Evolutionary conservation across 768 basidiomycete species (phyloP).

Genomic region (Sporobolomyces roseus): DNA sequence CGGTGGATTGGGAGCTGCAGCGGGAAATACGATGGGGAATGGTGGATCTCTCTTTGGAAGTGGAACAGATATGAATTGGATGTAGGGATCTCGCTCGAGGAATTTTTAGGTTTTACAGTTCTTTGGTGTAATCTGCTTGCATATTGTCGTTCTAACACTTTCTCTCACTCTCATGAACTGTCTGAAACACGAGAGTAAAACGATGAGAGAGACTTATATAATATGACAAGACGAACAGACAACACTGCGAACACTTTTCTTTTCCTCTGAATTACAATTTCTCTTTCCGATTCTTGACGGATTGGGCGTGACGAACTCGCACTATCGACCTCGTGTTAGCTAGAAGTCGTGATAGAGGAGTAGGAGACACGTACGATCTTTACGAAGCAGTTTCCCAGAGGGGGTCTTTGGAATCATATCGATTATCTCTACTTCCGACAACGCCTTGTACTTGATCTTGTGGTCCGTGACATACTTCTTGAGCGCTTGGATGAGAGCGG

Average conservation of each 20-base stretch:
- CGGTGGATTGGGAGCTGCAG: conserved; percentile 6
- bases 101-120: too few species aligned
- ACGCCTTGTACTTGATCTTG: conserved; percentile 39
- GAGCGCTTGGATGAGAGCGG: neutral
- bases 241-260: too few species aligned
- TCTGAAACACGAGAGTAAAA: too few species aligned
- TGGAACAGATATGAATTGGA: too few species aligned
- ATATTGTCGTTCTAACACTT: too few species aligned
- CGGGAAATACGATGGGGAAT: neutral
- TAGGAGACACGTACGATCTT: neutral
- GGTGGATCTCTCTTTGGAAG: neutral
- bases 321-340: conserved; percentile 1
- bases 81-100: too few species aligned
- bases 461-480: conserved; percentile 25
- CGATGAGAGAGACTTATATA: too few species aligned
- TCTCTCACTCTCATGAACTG: too few species aligned
- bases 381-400: conserved; percentile 28
- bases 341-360: neutral
- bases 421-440: conserved; percentile 31
- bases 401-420: conserved; percentile 36
- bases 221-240: too few species aligned
- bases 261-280: conserved; percentile 5
- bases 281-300: neutral
- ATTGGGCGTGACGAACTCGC: conserved; percentile 15
- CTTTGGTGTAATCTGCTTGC: too few species aligned